phyloP scores from a whole-genome alignment of 768 basidiomycete genomes.

The Erythrobasidium yunnanense region DNA sequence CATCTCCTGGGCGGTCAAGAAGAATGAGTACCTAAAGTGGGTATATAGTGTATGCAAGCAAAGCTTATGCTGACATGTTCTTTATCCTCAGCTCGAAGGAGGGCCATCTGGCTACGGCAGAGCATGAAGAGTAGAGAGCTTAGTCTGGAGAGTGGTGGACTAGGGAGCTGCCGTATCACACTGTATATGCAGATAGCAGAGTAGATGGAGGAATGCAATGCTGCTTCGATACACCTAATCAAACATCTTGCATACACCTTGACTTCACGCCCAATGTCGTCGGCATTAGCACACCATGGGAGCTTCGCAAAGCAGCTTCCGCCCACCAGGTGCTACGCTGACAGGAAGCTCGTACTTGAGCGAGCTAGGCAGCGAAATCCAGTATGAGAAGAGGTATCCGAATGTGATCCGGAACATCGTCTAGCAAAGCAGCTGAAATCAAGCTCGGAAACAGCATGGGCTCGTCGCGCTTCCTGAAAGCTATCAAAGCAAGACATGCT shows the following conservation, averaged over 20 bases:
- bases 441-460: conserved; percentile 49
- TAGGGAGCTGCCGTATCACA: neutral
- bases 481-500: conserved; percentile 73
- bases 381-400: conserved; percentile 79
- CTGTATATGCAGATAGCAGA: no score
- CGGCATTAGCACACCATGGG: conserved; percentile 3
- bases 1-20: conserved; percentile 28
- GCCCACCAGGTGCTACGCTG: conserved; percentile 14
- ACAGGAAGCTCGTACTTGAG: conserved; percentile 44
- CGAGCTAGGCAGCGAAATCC: conserved; percentile 73
- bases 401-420: neutral
- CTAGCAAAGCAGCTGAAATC: neutral
- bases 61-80: neutral
- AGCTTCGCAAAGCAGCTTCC: conserved; percentile 22
- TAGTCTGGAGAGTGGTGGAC: neutral
- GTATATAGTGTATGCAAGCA: neutral
- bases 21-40: conserved; percentile 30
- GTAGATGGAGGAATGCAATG: no score
- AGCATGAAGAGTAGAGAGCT: conserved; percentile 6
- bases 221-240: no score
- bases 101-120: conserved; percentile 22
- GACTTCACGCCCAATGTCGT: neutral
- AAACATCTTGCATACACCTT: neutral
- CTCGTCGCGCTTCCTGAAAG: conserved; percentile 64
- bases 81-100: conserved; percentile 18